phyloP scores from a whole-genome alignment of 2,329 filamentous ascomycete genomes.

The Thelonectria blattea region DNA sequence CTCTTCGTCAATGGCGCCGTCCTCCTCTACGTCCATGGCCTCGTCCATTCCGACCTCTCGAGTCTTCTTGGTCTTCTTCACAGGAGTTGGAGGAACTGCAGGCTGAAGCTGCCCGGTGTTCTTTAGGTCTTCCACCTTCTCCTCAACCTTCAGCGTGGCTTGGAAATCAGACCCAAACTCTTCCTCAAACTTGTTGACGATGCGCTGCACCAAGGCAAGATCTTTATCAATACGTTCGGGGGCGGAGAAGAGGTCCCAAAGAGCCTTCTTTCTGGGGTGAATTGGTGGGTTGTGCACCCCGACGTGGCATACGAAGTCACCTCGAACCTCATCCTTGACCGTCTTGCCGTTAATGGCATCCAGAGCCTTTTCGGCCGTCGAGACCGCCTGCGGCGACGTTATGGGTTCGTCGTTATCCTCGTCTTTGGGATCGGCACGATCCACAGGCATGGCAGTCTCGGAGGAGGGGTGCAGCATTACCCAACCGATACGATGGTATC shows the following conservation, averaged over 20 bases:
- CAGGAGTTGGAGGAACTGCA: constrained; percentile 55
- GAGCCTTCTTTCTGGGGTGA: constrained; percentile 87
- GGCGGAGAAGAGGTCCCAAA: constrained; percentile 96
- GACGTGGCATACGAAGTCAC: constrained; percentile 97
- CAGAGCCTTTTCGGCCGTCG: constrained; percentile 82
- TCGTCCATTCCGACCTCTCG: constrained; percentile 66
- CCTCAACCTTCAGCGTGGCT: constrained; percentile 80
- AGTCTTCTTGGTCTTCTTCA: constrained; percentile 67
- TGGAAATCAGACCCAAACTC: constrained; percentile 81
- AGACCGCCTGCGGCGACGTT: constrained; percentile 57
- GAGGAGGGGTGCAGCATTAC: constrained; percentile 88
- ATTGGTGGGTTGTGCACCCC: constrained; percentile 91
- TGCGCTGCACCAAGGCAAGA: constrained; percentile 78
- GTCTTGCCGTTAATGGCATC: constrained; percentile 98
- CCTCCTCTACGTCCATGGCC: constrained; percentile 68
- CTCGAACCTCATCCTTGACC: constrained; percentile 90
- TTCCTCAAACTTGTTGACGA: constrained; percentile 84
- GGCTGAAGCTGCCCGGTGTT: constrained; percentile 79
- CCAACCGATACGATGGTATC: constrained; percentile 98
- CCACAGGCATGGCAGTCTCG: constrained; percentile 68
- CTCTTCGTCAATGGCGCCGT: constrained; percentile 72
- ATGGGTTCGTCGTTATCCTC: constrained; percentile 66
- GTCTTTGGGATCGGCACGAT: constrained; percentile 76
- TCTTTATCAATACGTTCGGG: constrained; percentile 94
- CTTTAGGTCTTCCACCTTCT: constrained; percentile 82